These are phyloP conservation scores for Trichoderma parareesei DNA, from an alignment of 495 filamentous ascomycete genomes.

Conservation along the genomic window DNA sequence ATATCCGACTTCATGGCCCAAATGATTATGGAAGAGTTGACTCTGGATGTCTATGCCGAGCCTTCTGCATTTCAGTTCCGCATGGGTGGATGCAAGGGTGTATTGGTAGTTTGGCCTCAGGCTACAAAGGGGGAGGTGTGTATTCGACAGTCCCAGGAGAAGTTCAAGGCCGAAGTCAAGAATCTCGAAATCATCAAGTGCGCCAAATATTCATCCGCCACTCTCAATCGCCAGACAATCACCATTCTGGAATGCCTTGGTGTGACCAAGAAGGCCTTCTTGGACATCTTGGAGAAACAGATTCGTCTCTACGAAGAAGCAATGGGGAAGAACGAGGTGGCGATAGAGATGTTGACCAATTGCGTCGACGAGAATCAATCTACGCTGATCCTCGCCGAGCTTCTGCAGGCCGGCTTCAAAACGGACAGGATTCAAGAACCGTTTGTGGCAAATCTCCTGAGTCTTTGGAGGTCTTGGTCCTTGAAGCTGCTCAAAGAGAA, in stretches of 20 bases:
- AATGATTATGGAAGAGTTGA: slow-evolving; percentile 57
- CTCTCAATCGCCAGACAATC: slow-evolving; percentile 85
- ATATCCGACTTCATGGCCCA: slow-evolving; percentile 72
- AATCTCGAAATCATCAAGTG: slow-evolving; percentile 77
- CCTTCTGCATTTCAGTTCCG: slow-evolving; percentile 90
- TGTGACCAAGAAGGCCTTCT: slow-evolving; percentile 59
- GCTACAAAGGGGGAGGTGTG: slow-evolving; percentile 54
- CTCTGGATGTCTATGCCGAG: slow-evolving; percentile 36
- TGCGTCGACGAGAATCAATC: slow-evolving; percentile 82
- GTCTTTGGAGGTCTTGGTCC: slow-evolving; percentile 74
- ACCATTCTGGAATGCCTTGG: slow-evolving; percentile 71
- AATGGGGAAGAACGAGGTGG: slow-evolving; percentile 54
- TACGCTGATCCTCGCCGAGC: slow-evolving; percentile 60
- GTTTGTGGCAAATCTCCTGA: slow-evolving; percentile 67
- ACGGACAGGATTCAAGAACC: slow-evolving; percentile 52
- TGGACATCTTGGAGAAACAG: slow-evolving; percentile 55
- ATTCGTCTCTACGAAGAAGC: slow-evolving; percentile 56
- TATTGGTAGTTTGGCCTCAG: slow-evolving; percentile 65
- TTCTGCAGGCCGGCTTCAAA: slow-evolving; percentile 80
- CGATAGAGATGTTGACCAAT: slow-evolving; percentile 56
- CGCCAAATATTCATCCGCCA: slow-evolving; percentile 64
- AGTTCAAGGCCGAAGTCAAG: slow-evolving; percentile 66
- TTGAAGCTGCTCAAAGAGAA: slow-evolving; percentile 87
- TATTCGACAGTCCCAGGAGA: slow-evolving; percentile 76
- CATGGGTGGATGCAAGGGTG: slow-evolving; percentile 83